Percentiles rank a stretch among this genome's conserved stretches.
Conservation (phyloP, 352 stramenopile species). For the Phytophthora meadii region DNA sequence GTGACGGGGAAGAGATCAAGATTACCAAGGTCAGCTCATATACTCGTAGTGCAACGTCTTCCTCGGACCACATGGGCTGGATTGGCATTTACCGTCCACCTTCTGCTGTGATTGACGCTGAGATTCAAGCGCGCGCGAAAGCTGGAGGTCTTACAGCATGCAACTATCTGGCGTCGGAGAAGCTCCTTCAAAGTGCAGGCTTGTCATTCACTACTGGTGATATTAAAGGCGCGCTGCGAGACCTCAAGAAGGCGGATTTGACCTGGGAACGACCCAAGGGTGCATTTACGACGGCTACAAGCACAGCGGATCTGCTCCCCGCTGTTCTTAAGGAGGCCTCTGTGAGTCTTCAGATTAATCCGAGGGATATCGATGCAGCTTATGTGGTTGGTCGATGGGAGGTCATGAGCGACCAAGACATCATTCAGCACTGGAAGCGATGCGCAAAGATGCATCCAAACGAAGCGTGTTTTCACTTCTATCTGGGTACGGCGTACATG, state of each 20-base stretch:
- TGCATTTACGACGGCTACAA: slow-evolving; percentile 9
- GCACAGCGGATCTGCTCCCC: slow-evolving; percentile 14
- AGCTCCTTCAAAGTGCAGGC: slow-evolving; percentile 18
- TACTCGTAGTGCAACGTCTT: slow-evolving; percentile 16
- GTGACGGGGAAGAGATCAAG: slow-evolving; percentile 14
- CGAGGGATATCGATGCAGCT: slow-evolving; percentile 33
- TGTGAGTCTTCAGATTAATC: slow-evolving; percentile 32
- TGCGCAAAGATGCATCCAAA: slow-evolving; percentile 39
- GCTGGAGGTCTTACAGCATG: slow-evolving; percentile 32
- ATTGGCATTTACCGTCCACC: slow-evolving; percentile 27
- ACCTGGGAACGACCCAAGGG: slow-evolving; percentile 35
- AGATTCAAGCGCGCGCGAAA: slow-evolving; percentile 31
- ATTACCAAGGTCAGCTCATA: slow-evolving; percentile 24
- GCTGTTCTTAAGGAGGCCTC: slow-evolving; percentile 31
- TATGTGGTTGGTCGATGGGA: slow-evolving; percentile 45
- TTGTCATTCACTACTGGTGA: slow-evolving; percentile 26
- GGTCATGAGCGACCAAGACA: slow-evolving; percentile 30
- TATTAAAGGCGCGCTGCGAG: slow-evolving; percentile 25
- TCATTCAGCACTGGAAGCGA: slow-evolving; percentile 38
- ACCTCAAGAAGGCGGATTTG: slow-evolving; percentile 35
- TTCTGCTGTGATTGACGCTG: slow-evolving; percentile 35
- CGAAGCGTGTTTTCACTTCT: slow-evolving; percentile 42
- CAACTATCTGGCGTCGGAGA: slow-evolving; percentile 37
- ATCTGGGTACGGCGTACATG: slow-evolving; percentile 37
- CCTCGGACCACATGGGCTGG: slow-evolving; percentile 8